A percentile compares a stretch with the other conserved stretches of the same genome.
Conservation (phyloP, 805 yeast species). For the Lachancea lanzarotensis region DNA sequence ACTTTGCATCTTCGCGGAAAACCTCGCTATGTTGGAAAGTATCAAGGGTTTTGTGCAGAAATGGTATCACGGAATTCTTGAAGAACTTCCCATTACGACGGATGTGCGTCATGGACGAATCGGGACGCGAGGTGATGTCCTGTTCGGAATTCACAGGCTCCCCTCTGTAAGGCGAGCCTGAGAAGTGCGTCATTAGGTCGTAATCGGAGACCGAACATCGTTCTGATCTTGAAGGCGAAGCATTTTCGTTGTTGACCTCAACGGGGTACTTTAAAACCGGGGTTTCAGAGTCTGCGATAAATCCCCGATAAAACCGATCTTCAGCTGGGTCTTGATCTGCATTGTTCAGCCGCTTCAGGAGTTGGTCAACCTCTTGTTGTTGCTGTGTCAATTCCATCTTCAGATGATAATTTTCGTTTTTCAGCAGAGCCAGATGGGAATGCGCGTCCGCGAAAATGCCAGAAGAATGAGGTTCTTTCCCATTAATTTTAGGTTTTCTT, state of each 20-base stretch:
- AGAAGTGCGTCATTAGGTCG: slow-evolving; percentile 16
- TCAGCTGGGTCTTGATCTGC: neutral
- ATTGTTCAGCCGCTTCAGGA: neutral
- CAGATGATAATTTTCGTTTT: slow-evolving; percentile 23
- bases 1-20: slow-evolving; percentile 17
- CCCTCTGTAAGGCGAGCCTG: slow-evolving; percentile 21
- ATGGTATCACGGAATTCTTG: slow-evolving; percentile 19
- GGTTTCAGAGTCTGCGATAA: neutral
- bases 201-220: neutral
- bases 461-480: neutral
- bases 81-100: slow-evolving; percentile 16
- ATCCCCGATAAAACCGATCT: neutral
- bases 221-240: neutral
- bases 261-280: neutral
- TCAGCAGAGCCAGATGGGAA: slow-evolving; percentile 4
- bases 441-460: neutral
- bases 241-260: neutral
- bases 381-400: slow-evolving; percentile 20
- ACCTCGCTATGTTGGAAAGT: slow-evolving; percentile 17
- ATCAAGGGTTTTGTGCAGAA: slow-evolving; percentile 16
- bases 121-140: slow-evolving; percentile 18
- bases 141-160: neutral
- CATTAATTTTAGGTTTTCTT: neutral
- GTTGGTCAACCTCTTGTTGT: slow-evolving; percentile 13
- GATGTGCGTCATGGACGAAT: slow-evolving; percentile 14